A percentile compares a stretch with the other conserved stretches of the same genome.
Conservation (phyloP, 73 alveolate genomes). For the Paramecium caudatum region DNA sequence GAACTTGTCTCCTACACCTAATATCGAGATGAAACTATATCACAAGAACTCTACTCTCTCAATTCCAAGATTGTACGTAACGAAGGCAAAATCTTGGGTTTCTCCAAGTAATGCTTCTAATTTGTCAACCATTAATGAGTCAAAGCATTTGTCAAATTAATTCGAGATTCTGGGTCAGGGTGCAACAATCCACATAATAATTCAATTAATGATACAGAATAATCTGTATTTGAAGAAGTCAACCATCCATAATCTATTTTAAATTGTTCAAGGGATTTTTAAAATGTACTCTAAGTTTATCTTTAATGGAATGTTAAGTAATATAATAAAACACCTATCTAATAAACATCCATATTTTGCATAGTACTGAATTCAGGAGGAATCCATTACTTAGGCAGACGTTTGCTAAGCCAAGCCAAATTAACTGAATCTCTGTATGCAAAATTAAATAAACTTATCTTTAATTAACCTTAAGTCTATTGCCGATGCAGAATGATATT, state of each 20-base stretch:
- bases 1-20: slow-evolving; percentile 33
- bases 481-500: slow-evolving; percentile 21
- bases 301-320: neutral
- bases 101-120: neutral
- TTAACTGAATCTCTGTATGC: slow-evolving; percentile 27
- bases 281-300: neutral
- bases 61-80: slow-evolving; percentile 46
- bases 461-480: neutral
- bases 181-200: neutral
- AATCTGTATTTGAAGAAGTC: neutral
- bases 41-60: slow-evolving; percentile 65
- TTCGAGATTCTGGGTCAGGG: neutral
- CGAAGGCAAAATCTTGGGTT: slow-evolving; percentile 33
- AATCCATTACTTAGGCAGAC: slow-evolving; percentile 34
- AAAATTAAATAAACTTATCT: neutral
- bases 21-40: slow-evolving; percentile 27
- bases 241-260: slow-evolving; percentile 22
- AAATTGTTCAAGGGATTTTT: slow-evolving; percentile 32
- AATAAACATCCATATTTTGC: slow-evolving; percentile 17
- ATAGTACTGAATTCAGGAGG: slow-evolving; percentile 39
- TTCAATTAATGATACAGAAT: slow-evolving; percentile 36
- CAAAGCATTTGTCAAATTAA: slow-evolving; percentile 23
- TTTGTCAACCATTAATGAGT: slow-evolving; percentile 50
- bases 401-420: slow-evolving; percentile 32
- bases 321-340: slow-evolving; percentile 9